phyloP scores from a whole-genome alignment of 192 early-diverging fungal genomes.

The Dispira parvispora region DNA sequence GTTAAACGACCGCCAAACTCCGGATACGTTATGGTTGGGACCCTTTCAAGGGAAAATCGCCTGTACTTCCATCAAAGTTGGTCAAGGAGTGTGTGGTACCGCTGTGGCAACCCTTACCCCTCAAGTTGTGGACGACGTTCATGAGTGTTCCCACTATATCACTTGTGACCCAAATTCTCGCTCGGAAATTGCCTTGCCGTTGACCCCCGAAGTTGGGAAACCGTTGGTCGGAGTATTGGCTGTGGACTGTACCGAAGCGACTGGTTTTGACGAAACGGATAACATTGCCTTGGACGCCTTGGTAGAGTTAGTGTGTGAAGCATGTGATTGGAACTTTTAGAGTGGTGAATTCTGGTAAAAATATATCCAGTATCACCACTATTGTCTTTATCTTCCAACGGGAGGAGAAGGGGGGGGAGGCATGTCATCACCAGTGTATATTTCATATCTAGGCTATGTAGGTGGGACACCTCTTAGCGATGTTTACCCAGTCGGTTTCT shows the following conservation, averaged over 20 bases:
- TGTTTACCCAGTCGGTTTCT: too few species aligned
- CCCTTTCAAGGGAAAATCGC: conserved; percentile 88
- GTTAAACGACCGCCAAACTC: conserved; percentile 23
- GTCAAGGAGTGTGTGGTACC: conserved; percentile 75
- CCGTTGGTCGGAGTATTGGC: conserved; percentile 48
- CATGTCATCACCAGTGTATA: too few species aligned
- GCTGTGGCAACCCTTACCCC: conserved; percentile 40
- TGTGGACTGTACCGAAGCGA: conserved; percentile 27
- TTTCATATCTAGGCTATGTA: too few species aligned
- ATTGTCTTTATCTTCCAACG: too few species aligned
- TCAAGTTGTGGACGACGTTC: conserved; percentile 59
- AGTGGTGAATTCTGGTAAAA: too few species aligned
- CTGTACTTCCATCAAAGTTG: conserved; percentile 64
- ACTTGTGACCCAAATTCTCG: conserved; percentile 73
- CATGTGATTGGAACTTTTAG: too few species aligned
- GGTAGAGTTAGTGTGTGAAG: too few species aligned
- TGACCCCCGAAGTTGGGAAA: conserved; percentile 32
- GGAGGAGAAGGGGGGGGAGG: too few species aligned
- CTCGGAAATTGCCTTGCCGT: conserved; percentile 78
- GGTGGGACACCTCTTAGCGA: too few species aligned
- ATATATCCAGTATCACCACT: too few species aligned
- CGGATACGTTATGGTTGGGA: conserved; percentile 44
- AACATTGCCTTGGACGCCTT: too few species aligned
- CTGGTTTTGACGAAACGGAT: too few species aligned
- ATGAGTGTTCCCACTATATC: conserved; percentile 75